Evolutionary conservation across 2,329 filamentous ascomycete genomes (phyloP), one percentile per base, ranked within the genome.

Genomic region (Talaromyces marneffei): DNA sequence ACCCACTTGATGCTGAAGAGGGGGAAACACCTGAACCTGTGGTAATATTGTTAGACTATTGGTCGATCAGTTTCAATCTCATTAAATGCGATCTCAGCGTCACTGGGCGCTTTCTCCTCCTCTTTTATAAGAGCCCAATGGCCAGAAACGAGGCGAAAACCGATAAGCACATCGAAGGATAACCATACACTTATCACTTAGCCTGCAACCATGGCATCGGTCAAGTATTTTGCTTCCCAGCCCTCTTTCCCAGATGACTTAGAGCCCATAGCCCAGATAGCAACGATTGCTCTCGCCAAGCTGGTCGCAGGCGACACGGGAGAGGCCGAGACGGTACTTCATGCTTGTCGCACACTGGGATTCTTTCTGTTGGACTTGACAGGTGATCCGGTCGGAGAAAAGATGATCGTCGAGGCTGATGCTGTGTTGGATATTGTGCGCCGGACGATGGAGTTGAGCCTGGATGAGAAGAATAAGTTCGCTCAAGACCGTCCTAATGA

Each of bases 351-450:
- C 50, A 74, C 79, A 10, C 69, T 80, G 0, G 80, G 80, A 8
- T 83, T 83, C 71, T 83, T 83, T 72, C 80, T 83, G 62, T 72
- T 83, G 4, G 78, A 82, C 64, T 66, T 82, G 2, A 25, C 35
- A 20, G 46, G 42, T 18, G 57, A 59, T 20, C 57, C 62, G 1
- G 39, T 54, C 3, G 37, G 57, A 4, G 79, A 78, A 7, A 67
- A 74, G 16, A 65, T 66, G 44, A 59, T 53, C 8, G 20, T 25
- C 7, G 57, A 53, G 14, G 57, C 44, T 8, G 57, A 59, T 12
- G 16, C 33, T 7, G n/a, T 59, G 16, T 53, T 59, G 23, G 46
- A 35, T 10, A n/a, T 53, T 37, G 44, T 42, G n/a, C 35, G 57
- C 3, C 44, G 53, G 25, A 59, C 35, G 1, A 53, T 59, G 46